These are phyloP conservation scores for Lachnellula cervina DNA, from an alignment of 2,329 filamentous ascomycete genomes.

Conservation along the genomic window DNA sequence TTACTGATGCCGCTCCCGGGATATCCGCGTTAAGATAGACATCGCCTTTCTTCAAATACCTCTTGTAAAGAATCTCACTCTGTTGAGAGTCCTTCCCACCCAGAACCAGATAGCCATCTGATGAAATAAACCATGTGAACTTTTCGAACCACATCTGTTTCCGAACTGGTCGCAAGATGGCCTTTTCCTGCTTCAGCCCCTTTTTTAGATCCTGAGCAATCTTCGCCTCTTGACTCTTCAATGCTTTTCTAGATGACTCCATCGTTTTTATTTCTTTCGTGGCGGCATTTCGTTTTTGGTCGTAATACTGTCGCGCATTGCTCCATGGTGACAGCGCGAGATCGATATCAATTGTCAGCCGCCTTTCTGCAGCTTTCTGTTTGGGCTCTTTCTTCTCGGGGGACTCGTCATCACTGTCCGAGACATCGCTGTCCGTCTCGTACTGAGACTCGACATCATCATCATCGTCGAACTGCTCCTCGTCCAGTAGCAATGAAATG, in stretches of 20 bases:
- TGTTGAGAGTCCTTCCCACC: conserved; percentile 86
- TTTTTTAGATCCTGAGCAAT: conserved; percentile 82
- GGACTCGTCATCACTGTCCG: conserved; percentile 53
- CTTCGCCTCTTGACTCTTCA: conserved; percentile 88
- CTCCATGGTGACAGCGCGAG: conserved; percentile 77
- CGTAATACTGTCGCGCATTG: conserved; percentile 89
- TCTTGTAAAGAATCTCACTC: conserved; percentile 85
- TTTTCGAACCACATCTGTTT: conserved; percentile 95
- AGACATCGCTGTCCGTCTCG: conserved; percentile 61
- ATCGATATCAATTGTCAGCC: conserved; percentile 75
- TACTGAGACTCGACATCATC: conserved; percentile 41
- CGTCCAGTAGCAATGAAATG: conserved; percentile 71
- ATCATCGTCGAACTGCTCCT: conserved; percentile 54
- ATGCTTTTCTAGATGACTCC: conserved; percentile 71
- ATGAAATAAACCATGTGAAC: conserved; percentile 91
- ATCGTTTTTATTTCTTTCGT: conserved; percentile 84
- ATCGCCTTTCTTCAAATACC: conserved; percentile 82
- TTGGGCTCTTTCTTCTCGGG: conserved; percentile 33
- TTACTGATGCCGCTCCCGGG: conserved; percentile 73
- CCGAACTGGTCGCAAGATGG: conserved; percentile 75
- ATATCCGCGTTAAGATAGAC: conserved; percentile 89
- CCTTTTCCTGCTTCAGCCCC: conserved; percentile 86
- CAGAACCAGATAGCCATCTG: conserved; percentile 88
- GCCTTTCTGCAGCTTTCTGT: conserved; percentile 44
- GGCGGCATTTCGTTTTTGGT: conserved; percentile 77